phyloP scores from a whole-genome alignment of 169 alveolate species.

The Cryptosporidium viatorum region DNA sequence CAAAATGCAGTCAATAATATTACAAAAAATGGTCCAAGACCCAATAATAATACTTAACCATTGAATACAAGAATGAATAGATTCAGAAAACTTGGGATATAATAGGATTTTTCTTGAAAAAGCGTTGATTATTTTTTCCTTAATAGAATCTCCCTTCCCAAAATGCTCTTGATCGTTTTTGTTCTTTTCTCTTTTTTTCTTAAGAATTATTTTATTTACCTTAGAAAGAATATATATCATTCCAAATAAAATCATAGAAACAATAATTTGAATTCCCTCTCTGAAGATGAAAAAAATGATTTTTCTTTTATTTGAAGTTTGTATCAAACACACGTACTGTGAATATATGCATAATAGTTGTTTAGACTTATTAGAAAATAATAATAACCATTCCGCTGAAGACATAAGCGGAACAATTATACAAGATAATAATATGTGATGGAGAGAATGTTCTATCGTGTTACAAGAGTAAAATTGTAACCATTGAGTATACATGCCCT shows the following conservation, averaged over 20 bases:
- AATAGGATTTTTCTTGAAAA: neutral
- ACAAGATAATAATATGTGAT: constrained; percentile 47
- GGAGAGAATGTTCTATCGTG: constrained; percentile 10
- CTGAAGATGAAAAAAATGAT: constrained; percentile 29
- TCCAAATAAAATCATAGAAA: constrained; percentile 26
- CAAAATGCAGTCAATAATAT: constrained; percentile 29
- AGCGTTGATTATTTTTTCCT: neutral
- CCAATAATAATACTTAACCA: constrained; percentile 38
- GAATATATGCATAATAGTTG: constrained; percentile 35
- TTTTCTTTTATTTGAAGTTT: constrained; percentile 27
- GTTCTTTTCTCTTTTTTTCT: neutral
- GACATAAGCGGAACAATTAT: constrained; percentile 28
- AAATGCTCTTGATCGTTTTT: neutral
- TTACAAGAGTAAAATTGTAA: constrained; percentile 43
- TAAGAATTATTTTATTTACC: neutral
- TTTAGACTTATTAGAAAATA: constrained; percentile 1
- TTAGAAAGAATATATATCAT: constrained; percentile 41
- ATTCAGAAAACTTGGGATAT: constrained; percentile 2
- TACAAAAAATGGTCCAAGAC: constrained; percentile 60
- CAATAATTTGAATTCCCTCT: constrained; percentile 41
- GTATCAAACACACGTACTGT: constrained; percentile 44
- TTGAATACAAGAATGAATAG: constrained; percentile 45
- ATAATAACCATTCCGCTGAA: constrained; percentile 43
- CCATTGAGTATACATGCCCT: constrained; percentile 68
- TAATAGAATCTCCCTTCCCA: neutral